These are phyloP conservation scores for Nitzschia sp. DNA, from an alignment of 108 stramenopile genomes.

Conservation along the genomic window DNA sequence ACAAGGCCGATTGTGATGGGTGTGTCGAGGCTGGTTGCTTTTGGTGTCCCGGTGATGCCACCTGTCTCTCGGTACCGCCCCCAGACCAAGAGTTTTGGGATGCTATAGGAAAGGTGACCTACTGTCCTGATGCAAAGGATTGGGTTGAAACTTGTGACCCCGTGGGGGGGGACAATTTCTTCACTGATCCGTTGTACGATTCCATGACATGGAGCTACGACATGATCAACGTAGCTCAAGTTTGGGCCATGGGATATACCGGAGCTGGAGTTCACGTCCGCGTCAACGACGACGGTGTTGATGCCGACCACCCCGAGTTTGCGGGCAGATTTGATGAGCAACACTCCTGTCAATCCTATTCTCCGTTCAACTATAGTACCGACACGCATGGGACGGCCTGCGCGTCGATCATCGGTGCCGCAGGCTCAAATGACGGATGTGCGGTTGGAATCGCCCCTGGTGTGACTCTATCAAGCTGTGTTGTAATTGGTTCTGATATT, in stretches of 20 bases:
- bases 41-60: too few relatives aligned
- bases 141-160: neutral
- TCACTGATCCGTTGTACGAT: slow-evolving; percentile 28
- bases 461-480: slow-evolving; percentile 13
- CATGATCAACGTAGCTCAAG: slow-evolving; percentile 29
- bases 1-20: too few relatives aligned
- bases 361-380: neutral
- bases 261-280: slow-evolving; percentile 34
- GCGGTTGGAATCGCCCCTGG: slow-evolving; percentile 25
- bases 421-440: slow-evolving; percentile 22
- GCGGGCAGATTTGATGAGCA: slow-evolving; percentile 23
- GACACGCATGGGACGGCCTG: slow-evolving; percentile 16
- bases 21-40: too few relatives aligned
- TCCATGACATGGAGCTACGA: slow-evolving; percentile 31
- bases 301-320: slow-evolving; percentile 34
- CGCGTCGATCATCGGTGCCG: slow-evolving; percentile 8
- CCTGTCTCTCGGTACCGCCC: neutral
- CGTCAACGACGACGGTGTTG: slow-evolving; percentile 43
- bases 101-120: neutral
- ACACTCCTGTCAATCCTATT: slow-evolving; percentile 27
- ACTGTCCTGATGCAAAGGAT: neutral
- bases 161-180: neutral
- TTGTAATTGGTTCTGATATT: too few relatives aligned
- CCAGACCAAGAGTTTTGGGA: slow-evolving; percentile 1
- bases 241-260: slow-evolving; percentile 30